Base-by-base conservation (phyloP, 352 stramenopile species). In the Nothophytophthora sp. region DNA sequence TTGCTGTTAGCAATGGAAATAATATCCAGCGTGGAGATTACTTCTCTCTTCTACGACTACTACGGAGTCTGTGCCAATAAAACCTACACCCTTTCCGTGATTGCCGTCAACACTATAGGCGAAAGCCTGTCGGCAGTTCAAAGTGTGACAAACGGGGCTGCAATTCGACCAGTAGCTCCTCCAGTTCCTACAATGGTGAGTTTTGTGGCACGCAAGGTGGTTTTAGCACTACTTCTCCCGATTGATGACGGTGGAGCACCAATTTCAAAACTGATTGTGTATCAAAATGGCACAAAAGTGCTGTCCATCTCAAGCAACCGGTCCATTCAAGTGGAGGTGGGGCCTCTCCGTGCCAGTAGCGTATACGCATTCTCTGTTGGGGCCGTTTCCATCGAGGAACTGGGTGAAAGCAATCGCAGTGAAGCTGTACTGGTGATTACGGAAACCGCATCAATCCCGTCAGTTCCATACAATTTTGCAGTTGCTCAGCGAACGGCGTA, bases 281-380 rank as follows among this genome's bases (percentile, higher is more conserved):
- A 79, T 39, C 75, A 75, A 54, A 56, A 89, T 42, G 70, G 55
- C 10, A 34, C 60, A 7, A 54, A 65, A n/a, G 52, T 72, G 19
- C 28, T 44, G 2, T 60, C 52, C 2, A 35, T 70, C 5, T 29
- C 42, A 24, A 53, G 49, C 12, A 50, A 42, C 2, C 59, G 57
- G 13, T 63, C 28, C 5, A 55, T 52, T 5, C 37, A 79, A 28
- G 38, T 60, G 1, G 43, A 57, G 3, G 20, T 86, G 1, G 41
- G 42, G 0, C 47, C 57, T 16, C 52, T 88, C 3, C 50, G 55
- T 12, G 68, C 74, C 9, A 48, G 24, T 6, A 66, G 53, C 0
- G 28, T 43, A 3, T 87, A 86, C 24, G 29, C 38, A 16, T 85
- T 82, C 25, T 47, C 44, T 3, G 40, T 56, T 0, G 61, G 67